Conservation (phyloP, 352 stramenopile species). For the Elongisporangium prolatum region DNA sequence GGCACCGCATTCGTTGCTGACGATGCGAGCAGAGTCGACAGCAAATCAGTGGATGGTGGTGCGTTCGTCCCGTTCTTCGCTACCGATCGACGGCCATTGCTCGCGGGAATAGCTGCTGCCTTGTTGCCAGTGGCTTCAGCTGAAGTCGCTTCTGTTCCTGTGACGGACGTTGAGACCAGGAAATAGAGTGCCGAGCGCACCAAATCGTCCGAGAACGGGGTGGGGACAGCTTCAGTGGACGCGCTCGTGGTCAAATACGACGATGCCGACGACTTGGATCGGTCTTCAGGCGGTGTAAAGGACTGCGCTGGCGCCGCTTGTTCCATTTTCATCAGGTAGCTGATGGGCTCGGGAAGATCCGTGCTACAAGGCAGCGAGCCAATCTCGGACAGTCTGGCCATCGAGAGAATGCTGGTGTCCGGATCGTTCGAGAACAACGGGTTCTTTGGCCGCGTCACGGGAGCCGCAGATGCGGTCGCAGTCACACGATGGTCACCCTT, state of each 20-base stretch:
- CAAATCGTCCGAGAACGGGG: constrained; percentile 59
- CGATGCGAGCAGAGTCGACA: constrained; percentile 38
- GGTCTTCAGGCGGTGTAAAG: neutral
- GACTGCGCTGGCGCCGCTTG: constrained; percentile 5
- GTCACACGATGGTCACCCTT: neutral
- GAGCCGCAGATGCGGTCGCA: too few species aligned
- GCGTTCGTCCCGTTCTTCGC: neutral
- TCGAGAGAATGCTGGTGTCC: constrained; percentile 24
- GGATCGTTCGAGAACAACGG: constrained; percentile 57
- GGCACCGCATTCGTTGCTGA: constrained; percentile 39
- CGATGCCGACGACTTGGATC: constrained; percentile 2
- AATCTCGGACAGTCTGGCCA: constrained; percentile 33
- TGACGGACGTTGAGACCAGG: constrained; percentile 49
- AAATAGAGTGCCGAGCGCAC: constrained; percentile 63
- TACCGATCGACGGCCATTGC: neutral
- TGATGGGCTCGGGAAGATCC: constrained; percentile 61
- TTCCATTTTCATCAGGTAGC: constrained; percentile 34
- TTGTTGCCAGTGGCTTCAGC: neutral
- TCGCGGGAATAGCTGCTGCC: neutral
- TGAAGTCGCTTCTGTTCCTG: constrained; percentile 21
- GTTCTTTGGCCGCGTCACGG: constrained; percentile 16
- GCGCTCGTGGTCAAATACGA: neutral
- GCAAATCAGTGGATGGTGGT: constrained; percentile 17
- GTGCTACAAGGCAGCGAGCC: constrained; percentile 45
- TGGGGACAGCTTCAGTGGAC: constrained; percentile 1